These are phyloP conservation scores for Dysphania ambrosioides DNA, from an alignment of 148 eudicot genomes.

Conservation along the genomic window DNA sequence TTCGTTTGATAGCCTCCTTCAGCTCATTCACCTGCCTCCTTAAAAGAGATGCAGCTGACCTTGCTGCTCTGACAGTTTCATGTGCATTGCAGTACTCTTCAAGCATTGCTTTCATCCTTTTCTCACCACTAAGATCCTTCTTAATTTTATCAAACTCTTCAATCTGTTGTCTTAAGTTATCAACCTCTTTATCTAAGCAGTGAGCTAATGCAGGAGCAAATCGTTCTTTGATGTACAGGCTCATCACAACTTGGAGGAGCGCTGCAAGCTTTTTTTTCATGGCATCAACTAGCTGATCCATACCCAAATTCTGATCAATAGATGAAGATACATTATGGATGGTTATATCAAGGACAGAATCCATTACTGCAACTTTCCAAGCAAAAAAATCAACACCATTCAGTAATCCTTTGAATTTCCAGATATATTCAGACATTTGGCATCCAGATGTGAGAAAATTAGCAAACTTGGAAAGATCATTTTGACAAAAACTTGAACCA, in stretches of 20 bases:
- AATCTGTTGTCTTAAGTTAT: conserved; percentile 45
- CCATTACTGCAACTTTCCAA: conserved; percentile 81
- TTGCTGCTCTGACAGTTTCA: conserved; percentile 91
- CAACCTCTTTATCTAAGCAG: conserved; percentile 55
- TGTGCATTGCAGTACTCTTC: conserved; percentile 86
- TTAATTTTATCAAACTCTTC: conserved; percentile 38
- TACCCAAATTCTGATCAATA: conserved; percentile 69
- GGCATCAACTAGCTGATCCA: conserved; percentile 73
- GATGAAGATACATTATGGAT: conserved; percentile 63
- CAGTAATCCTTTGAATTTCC: conserved; percentile 65
- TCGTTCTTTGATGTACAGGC: conserved; percentile 65
- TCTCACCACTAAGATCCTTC: conserved; percentile 46
- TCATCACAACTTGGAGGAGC: conserved; percentile 62
- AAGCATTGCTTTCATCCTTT: conserved; percentile 68
- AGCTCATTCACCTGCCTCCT: conserved; percentile 69
- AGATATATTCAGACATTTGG: conserved; percentile 66
- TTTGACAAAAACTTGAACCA: conserved; percentile 41
- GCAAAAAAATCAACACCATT: conserved; percentile 65
- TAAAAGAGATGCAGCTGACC: conserved; percentile 69
- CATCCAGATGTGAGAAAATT: conserved; percentile 61
- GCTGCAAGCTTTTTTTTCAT: conserved; percentile 63
- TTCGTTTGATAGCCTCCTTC: conserved; percentile 62
- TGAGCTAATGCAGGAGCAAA: conserved; percentile 61
- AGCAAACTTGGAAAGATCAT: conserved; percentile 38
- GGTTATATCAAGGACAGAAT: conserved; percentile 73